Conservation (phyloP, 495 filamentous ascomycete genomes). For the Hyaloscypha bicolor region DNA sequence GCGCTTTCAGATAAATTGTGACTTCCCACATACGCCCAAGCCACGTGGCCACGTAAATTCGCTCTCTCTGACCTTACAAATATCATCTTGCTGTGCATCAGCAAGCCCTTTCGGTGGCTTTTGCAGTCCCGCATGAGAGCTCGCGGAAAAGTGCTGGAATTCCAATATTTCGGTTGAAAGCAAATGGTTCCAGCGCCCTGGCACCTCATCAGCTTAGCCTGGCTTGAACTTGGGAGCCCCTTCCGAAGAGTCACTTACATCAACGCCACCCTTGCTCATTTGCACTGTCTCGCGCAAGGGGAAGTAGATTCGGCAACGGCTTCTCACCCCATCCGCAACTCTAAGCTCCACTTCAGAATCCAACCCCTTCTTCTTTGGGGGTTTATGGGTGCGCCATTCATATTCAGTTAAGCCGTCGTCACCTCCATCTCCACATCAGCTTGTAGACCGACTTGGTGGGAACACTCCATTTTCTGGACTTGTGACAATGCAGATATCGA, state of each 20-base stretch:
- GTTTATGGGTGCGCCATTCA: conserved; percentile 42
- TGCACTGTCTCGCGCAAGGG: conserved; percentile 75
- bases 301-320: conserved; percentile 76
- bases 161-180: conserved; percentile 69
- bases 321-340: conserved; percentile 43
- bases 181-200: conserved; percentile 76
- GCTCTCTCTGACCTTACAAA: conserved; percentile 55
- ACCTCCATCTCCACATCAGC: conserved; percentile 22
- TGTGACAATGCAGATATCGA: background rate
- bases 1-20: conserved; percentile 92
- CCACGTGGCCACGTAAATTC: conserved; percentile 14
- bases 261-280: conserved; percentile 58
- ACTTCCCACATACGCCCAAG: conserved; percentile 90
- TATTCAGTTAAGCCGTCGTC: conserved; percentile 63
- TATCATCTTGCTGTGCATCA: conserved; percentile 92
- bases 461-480: background rate
- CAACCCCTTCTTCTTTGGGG: conserved; percentile 36
- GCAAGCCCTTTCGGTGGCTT: conserved; percentile 63
- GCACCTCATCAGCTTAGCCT: conserved; percentile 3
- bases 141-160: conserved; percentile 65
- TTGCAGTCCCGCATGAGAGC: conserved; percentile 72
- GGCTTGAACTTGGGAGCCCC: background rate
- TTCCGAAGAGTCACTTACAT: conserved; percentile 36
- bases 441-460: background rate
- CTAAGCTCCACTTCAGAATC: conserved; percentile 33